A percentile compares a stretch with the other conserved stretches of the same genome.
Evolutionary conservation across 1,139 yeast species (phyloP).

Genomic region (Yamadazyma dendronema): DNA sequence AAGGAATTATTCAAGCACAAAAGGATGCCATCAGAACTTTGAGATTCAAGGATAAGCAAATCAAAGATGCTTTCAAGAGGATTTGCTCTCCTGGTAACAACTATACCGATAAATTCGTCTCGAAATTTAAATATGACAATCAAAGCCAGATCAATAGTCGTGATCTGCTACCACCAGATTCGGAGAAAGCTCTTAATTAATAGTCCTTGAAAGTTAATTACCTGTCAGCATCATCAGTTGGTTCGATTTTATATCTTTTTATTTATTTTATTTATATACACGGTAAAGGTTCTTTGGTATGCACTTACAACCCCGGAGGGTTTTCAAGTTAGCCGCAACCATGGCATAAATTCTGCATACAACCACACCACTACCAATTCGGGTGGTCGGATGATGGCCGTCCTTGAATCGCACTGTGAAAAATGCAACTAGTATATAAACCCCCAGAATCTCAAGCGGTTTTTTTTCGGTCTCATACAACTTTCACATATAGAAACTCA

Average conservation of each 20-base stretch:
- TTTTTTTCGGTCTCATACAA: constrained; percentile 1
- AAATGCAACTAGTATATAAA: constrained; percentile 2
- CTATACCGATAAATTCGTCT: constrained; percentile 14
- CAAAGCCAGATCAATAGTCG: constrained; percentile 30
- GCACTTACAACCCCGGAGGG: not conserved
- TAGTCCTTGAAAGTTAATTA: no score
- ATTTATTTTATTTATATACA: not conserved
- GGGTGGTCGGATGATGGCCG: constrained; percentile 19
- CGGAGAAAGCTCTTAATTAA: not conserved
- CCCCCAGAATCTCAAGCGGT: constrained; percentile 2
- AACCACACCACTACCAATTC: constrained; percentile 4
- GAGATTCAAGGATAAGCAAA: constrained; percentile 36
- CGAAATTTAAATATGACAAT: constrained; percentile 25
- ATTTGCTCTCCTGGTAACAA: constrained; percentile 15
- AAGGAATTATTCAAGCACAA: constrained; percentile 44
- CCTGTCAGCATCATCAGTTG: no score
- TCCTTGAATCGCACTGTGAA: constrained; percentile 9
- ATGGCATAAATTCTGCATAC: not conserved
- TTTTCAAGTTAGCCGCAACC: not conserved
- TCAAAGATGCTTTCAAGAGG: constrained; percentile 33
- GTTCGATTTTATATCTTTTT: not conserved
- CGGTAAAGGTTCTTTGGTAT: not conserved
- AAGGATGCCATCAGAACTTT: constrained; percentile 38
- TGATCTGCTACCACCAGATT: constrained; percentile 17
- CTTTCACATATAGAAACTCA: not conserved